phyloP scores from a whole-genome alignment of 495 filamentous ascomycete genomes.

The Hypoxylon intermedium region DNA sequence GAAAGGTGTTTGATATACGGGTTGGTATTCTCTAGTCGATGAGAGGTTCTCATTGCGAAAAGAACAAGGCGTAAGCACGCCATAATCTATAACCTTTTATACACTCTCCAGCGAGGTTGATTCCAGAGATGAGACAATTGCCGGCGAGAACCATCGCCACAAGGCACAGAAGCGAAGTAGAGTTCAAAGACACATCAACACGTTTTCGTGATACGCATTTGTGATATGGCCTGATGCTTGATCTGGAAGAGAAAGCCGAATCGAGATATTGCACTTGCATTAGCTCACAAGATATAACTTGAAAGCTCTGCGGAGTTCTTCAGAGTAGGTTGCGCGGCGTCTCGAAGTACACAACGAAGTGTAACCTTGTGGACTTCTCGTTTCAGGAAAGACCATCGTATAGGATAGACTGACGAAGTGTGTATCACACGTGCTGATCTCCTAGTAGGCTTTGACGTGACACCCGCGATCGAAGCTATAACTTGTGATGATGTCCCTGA shows the following conservation, averaged over 20 bases:
- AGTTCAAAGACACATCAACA: constrained; percentile 10
- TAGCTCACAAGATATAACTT: not conserved
- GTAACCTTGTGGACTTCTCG: constrained; percentile 1
- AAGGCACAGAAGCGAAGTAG: not conserved
- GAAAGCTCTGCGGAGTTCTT: not conserved
- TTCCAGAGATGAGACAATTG: not conserved
- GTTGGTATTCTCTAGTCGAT: not conserved
- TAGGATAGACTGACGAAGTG: constrained; percentile 1
- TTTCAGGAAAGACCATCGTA: not conserved
- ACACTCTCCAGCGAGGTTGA: not conserved
- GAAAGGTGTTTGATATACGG: not conserved
- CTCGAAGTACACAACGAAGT: constrained; percentile 2
- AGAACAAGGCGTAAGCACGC: not conserved
- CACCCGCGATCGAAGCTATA: not conserved
- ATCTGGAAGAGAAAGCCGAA: constrained; percentile 32
- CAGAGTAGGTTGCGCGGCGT: not conserved
- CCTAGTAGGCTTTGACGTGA: not conserved
- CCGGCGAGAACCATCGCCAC: not conserved
- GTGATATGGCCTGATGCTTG: constrained; percentile 19
- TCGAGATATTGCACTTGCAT: not conserved
- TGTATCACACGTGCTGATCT: not conserved
- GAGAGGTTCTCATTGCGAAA: not conserved
- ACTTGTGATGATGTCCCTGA: not conserved
- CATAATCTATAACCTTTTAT: constrained; percentile 19
- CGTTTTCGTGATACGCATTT: constrained; percentile 21